Evolutionary conservation across 208 protist species (phyloP).

Genomic region (Leishmania martiniquensis): DNA sequence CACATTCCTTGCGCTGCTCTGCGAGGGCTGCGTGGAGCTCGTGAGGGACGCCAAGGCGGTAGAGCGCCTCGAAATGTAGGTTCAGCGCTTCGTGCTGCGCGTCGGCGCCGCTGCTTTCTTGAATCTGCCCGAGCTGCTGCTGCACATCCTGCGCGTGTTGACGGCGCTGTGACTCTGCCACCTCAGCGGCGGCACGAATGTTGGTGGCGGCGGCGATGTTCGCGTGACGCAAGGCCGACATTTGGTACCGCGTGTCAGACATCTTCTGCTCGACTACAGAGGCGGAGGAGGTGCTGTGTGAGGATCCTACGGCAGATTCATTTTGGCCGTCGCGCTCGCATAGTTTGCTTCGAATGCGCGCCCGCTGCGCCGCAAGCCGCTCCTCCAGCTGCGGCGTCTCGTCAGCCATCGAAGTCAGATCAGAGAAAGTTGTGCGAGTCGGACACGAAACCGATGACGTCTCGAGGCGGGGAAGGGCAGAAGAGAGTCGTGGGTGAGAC

Average conservation of each 20-base stretch:
- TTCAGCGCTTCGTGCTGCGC: conserved; percentile 69
- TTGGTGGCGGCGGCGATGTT: conserved; percentile 60
- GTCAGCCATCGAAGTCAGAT: conserved; percentile 13
- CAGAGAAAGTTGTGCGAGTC: neutral
- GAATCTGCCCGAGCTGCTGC: conserved; percentile 40
- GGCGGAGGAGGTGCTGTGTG: conserved; percentile 1
- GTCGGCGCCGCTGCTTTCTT: conserved; percentile 64
- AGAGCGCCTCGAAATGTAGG: conserved; percentile 90
- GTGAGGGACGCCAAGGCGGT: conserved; percentile 82
- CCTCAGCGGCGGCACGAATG: conserved; percentile 59
- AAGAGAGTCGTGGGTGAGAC: neutral
- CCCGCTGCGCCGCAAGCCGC: conserved; percentile 61
- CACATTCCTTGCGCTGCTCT: conserved; percentile 79
- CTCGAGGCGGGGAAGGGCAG: neutral
- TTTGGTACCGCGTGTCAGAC: conserved; percentile 42
- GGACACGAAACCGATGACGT: neutral
- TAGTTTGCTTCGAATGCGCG: conserved; percentile 39
- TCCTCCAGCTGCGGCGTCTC: conserved; percentile 43
- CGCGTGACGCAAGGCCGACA: conserved; percentile 46
- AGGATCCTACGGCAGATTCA: conserved; percentile 1
- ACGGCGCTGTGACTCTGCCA: conserved; percentile 76
- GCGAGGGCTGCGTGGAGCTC: conserved; percentile 84
- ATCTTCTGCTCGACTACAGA: conserved; percentile 49
- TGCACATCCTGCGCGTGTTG: conserved; percentile 45
- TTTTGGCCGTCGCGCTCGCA: conserved; percentile 9